Evolutionary conservation across 176 grass and related monocot genomes (phyloP).

Genomic region (Carex cristatella): DNA sequence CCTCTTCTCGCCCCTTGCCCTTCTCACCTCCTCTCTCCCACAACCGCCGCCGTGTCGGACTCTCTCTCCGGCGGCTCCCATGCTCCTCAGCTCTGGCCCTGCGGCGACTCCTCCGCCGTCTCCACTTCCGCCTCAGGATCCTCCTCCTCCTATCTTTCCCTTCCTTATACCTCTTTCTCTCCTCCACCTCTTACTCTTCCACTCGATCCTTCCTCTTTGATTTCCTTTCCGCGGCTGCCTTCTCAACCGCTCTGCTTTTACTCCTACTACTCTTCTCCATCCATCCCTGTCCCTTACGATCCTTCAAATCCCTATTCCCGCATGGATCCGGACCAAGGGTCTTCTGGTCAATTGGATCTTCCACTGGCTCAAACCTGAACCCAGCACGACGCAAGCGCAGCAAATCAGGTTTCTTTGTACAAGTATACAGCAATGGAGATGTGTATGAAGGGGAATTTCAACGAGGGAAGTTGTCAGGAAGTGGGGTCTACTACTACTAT

Average conservation of each 20-base stretch:
- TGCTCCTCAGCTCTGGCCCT: constrained; percentile 36
- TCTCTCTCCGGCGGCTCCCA: constrained; percentile 21
- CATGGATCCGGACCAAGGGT: constrained; percentile 48
- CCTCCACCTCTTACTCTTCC: constrained; percentile 26
- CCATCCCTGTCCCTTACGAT: constrained; percentile 48
- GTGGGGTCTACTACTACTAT: constrained; percentile 95
- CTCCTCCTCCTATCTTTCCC: constrained; percentile 63
- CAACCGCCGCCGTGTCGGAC: constrained; percentile 34
- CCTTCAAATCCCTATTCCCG: constrained; percentile 42
- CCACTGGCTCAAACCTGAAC: background rate
- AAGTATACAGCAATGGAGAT: constrained; percentile 88
- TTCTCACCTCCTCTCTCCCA: constrained; percentile 31
- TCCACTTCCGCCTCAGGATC: constrained; percentile 69
- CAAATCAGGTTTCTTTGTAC: constrained; percentile 74
- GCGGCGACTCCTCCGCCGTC: constrained; percentile 48
- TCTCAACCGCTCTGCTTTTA: constrained; percentile 68
- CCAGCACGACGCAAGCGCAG: constrained; percentile 27
- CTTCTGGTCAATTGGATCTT: constrained; percentile 88
- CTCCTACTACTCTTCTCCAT: constrained; percentile 71
- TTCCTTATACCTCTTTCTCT: constrained; percentile 52
- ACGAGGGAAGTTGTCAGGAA: constrained; percentile 67
- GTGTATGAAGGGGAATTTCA: constrained; percentile 95
- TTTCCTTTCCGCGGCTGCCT: constrained; percentile 88
- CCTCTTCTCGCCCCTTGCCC: constrained; percentile 32
- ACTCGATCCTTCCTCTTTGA: constrained; percentile 70